A percentile compares a stretch with the other conserved stretches of the same genome.
phyloP scores from a whole-genome alignment of 176 grass and related monocot species.

The Carex scoparia region DNA sequence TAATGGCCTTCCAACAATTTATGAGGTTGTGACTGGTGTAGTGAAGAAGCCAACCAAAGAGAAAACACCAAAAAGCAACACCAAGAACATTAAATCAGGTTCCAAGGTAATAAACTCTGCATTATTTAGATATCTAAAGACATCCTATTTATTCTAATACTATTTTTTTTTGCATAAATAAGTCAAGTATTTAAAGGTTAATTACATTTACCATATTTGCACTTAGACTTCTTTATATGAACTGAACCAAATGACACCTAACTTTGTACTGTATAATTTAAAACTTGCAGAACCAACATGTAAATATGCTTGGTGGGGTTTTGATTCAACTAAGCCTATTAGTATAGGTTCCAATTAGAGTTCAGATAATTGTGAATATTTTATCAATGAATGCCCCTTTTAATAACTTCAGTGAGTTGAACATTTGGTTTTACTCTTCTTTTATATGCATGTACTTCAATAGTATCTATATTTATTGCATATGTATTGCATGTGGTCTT shows the following conservation, averaged over 20 bases:
- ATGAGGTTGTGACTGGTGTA: conserved; percentile 90
- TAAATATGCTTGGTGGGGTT: neutral
- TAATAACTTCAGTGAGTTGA: neutral
- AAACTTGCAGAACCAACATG: neutral
- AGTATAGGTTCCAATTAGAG: neutral
- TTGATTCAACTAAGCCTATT: neutral
- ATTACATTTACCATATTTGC: neutral
- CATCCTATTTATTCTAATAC: neutral
- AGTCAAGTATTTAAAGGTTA: neutral
- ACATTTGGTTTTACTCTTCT: neutral
- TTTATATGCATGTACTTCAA: neutral
- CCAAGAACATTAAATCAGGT: conserved; percentile 72
- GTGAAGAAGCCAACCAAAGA: conserved; percentile 82
- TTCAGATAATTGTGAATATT: neutral
- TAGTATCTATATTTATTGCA: too few species aligned
- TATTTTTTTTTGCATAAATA: neutral
- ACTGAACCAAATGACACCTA: neutral
- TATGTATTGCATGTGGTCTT: neutral
- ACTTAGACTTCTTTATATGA: neutral
- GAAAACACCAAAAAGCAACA: conserved; percentile 62
- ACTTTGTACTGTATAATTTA: neutral
- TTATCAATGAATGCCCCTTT: neutral
- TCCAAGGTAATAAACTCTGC: conserved; percentile 44
- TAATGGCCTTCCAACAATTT: conserved; percentile 91
- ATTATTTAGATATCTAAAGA: neutral